Evolutionary conservation across 2,329 filamentous ascomycete species (phyloP), one percentile per base, ranked within the genome.

Genomic region (Apiospora koreana): DNA sequence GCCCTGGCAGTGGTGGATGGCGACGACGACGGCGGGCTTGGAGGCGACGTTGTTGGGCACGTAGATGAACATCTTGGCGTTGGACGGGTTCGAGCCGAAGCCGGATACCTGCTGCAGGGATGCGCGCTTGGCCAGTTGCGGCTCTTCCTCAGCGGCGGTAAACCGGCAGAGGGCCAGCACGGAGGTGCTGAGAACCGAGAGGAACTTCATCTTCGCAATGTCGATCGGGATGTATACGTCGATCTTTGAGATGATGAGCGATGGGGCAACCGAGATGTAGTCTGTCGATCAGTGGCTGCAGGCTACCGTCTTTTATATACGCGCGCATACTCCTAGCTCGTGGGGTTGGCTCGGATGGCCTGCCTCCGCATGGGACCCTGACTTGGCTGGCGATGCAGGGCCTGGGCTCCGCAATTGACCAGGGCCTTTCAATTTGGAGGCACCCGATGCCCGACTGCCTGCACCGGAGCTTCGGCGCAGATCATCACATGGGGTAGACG

Each of bases 1-100:
- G 48, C 86, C 86, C 3, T 79, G 79, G 81, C 88, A 90, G 79
- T 85, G 88, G 80, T 89, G 85, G 71, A 86, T 81, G 16, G 84
- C 86, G 12, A 88, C 83, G 31, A 88, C 79, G 69, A 88, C 78
- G 23, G 83, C 80, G 0, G 86, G 86, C 12, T 79, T 83, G 1
- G 74, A 67, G 1, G 78, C 78, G 9, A 84, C 71, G 12, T 75
- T 78, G 69, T 78, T 76, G 7, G 80, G 81, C 31, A 81, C 78
- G 72, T 81, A 81, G 68, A 86, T 84, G 79, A 81, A 86, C 80
- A 87, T 85, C 68, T 77, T 78, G 9, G 81, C 81, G 25, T 80
- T 79, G 2, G 80, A 83, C 8, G 84, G 82, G 58, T 81, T 83
- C 41, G 75, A 73, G 9, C 75, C 74, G 28, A 80, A 76, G 69